Evolutionary conservation across 2,329 filamentous ascomycete species (phyloP).

Genomic region (Beauveria varroae): DNA sequence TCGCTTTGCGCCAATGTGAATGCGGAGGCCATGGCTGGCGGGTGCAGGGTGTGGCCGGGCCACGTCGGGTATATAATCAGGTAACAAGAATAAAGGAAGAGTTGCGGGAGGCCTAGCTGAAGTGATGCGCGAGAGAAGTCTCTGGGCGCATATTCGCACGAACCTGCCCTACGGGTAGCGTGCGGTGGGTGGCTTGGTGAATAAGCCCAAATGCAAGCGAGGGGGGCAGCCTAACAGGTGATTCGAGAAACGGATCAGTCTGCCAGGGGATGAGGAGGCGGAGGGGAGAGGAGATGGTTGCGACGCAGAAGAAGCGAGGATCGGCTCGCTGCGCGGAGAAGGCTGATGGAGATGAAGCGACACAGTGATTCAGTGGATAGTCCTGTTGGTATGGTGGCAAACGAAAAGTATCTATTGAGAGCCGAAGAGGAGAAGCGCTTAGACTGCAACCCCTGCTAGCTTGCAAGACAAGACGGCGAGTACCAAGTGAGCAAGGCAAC

Average conservation of each 20-base stretch:
- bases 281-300: background rate
- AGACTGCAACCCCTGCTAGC: constrained; percentile 5
- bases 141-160: constrained; percentile 5
- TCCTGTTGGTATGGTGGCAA: background rate
- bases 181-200: background rate
- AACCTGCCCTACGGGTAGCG: background rate
- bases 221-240: background rate
- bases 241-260: constrained; percentile 1
- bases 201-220: constrained; percentile 8
- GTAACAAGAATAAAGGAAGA: constrained; percentile 12
- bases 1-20: constrained; percentile 34
- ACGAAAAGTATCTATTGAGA: background rate
- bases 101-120: background rate
- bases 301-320: background rate
- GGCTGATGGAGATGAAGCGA: constrained; percentile 1
- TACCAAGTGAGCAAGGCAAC: background rate
- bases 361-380: background rate
- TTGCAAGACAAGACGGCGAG: background rate
- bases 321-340: constrained; percentile 7
- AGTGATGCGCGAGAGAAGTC: background rate
- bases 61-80: constrained; percentile 27
- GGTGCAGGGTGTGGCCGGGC: constrained; percentile 17
- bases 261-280: background rate
- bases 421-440: constrained; percentile 5
- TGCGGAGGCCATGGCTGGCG: constrained; percentile 35